Evolutionary conservation across 2,329 filamentous ascomycete species (phyloP), one percentile per base, ranked within the genome.

Genomic region (Aspergillus cejpii): DNA sequence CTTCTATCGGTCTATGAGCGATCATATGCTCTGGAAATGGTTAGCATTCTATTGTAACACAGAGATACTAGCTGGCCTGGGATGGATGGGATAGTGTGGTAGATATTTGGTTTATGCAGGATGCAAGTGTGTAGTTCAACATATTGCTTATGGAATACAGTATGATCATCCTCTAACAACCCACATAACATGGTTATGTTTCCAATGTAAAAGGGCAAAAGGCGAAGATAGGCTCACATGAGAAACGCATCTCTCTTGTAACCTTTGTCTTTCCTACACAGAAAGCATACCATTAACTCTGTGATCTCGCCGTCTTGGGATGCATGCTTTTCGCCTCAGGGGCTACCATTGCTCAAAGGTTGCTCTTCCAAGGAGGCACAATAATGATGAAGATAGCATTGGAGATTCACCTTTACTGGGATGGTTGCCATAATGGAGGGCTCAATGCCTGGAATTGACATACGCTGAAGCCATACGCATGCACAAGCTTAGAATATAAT

Each of bases 81-180:
- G 23, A 24, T 24, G 8, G 23, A 34, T 34, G 17, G 31, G 31
- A 34, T 15, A 17, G 15, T 19, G 17, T 19, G 31, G 14, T 34
- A 15, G 31, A 11, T 11, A 42, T 43, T 48, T 54, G 47, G 50
- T 41, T 51, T 51, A 45, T 33, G 7, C 29, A 19, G 17, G 29
- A 20, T 34, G 17, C 31, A 34, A 3, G 10, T 34, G 15, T 34
- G 17, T 20, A 34, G 17, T 15, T 20, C 17, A 15, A 15, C 15
- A 17, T 5, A 17, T 34, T 7, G 15, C 31, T 17, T 34, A 34
- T 15, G 14, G 31, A 11, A 14, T 34, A 10, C 31, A 17, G 5
- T 19, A 17, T 17, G 28, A 31, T 8, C 6, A 8, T 8, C n/a
- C n/a, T 31, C n/a, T n/a, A n/a, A n/a, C n/a, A n/a, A n/a, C n/a